These are phyloP conservation scores for Monosporozyma yasuniensis DNA, from an alignment of 805 yeast species.

Conservation along the genomic window DNA sequence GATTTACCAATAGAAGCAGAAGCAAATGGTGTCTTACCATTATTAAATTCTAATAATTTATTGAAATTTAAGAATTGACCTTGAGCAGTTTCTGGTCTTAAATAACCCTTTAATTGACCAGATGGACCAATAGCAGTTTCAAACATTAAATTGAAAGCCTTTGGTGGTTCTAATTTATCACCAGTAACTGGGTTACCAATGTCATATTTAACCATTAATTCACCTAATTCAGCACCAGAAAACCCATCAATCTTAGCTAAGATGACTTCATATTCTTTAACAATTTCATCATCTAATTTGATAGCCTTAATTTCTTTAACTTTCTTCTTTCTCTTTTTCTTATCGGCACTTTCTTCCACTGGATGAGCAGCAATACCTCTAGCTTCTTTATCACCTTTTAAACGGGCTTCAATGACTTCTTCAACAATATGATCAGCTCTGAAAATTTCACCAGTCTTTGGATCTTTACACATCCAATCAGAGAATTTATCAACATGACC, in stretches of 20 bases:
- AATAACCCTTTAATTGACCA: conserved; percentile 87
- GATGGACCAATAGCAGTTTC: conserved; percentile 99
- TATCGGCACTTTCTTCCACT: conserved; percentile 62
- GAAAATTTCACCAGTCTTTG: conserved; percentile 94
- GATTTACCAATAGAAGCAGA: conserved; percentile 98
- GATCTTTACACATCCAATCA: conserved; percentile 98
- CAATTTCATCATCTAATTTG: conserved; percentile 73
- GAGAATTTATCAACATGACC: conserved; percentile 99
- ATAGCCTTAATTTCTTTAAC: conserved; percentile 89
- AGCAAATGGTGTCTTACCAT: conserved; percentile 97
- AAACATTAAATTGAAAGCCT: conserved; percentile 95
- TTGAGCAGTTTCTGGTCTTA: conserved; percentile 99
- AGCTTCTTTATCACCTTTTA: conserved; percentile 95
- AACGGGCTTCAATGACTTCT: conserved; percentile 91
- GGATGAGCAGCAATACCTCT: conserved; percentile 65
- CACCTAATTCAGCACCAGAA: conserved; percentile 88
- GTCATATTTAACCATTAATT: conserved; percentile 69
- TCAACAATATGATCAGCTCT: conserved; percentile 98
- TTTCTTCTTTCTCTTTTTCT: conserved; percentile 90
- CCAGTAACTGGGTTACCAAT: conserved; percentile 90
- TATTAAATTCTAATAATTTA: conserved; percentile 89
- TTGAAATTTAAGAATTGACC: conserved; percentile 96
- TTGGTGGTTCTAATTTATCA: conserved; percentile 79
- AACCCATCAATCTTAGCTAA: conserved; percentile 93
- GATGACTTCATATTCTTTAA: conserved; percentile 72